A percentile compares a stretch with the other conserved stretches of the same genome.
phyloP scores from a whole-genome alignment of 2,329 filamentous ascomycete species.

The Coniella vitis region DNA sequence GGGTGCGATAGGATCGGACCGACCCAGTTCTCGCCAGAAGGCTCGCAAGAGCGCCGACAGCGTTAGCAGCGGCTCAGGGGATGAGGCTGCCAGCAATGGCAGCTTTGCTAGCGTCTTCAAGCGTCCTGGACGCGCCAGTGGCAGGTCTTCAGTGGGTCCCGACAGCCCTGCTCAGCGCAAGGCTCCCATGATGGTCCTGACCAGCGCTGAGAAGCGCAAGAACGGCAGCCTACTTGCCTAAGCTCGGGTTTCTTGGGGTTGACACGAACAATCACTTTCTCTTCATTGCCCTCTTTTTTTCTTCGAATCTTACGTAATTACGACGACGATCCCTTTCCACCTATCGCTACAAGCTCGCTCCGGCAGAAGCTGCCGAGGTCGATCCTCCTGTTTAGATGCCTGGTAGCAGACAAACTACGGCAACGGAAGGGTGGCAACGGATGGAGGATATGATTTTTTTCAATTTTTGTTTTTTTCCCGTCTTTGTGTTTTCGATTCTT shows the following conservation, averaged over 20 bases:
- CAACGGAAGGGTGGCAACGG: constrained; percentile 11
- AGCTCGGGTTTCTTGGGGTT: not conserved
- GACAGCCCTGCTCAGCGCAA: constrained; percentile 59
- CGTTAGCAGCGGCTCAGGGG: constrained; percentile 51
- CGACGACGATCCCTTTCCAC: constrained; percentile 12
- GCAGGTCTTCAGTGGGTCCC: constrained; percentile 34
- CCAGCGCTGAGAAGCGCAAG: constrained; percentile 86
- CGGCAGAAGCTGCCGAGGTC: constrained; percentile 14
- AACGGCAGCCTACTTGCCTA: constrained; percentile 33
- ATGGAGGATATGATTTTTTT: constrained; percentile 11
- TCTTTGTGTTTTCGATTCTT: constrained; percentile 17
- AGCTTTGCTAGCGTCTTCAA: constrained; percentile 64
- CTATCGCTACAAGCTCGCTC: constrained; percentile 3
- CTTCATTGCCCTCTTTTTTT: not conserved
- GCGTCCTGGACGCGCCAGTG: constrained; percentile 44
- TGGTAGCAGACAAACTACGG: constrained; percentile 22
- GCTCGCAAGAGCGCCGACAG: constrained; percentile 57
- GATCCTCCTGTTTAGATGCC: constrained; percentile 17
- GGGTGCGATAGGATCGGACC: constrained; percentile 81
- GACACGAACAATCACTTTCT: not conserved
- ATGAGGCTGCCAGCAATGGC: constrained; percentile 44
- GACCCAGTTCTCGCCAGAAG: constrained; percentile 66
- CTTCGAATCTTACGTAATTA: constrained; percentile 10
- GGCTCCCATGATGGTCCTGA: constrained; percentile 80
- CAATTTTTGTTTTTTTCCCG: constrained; percentile 17